A percentile compares a stretch with the other conserved stretches of the same genome.
Evolutionary conservation across 352 stramenopile species (phyloP).

Genomic region (Phytophthora hibernalis): DNA sequence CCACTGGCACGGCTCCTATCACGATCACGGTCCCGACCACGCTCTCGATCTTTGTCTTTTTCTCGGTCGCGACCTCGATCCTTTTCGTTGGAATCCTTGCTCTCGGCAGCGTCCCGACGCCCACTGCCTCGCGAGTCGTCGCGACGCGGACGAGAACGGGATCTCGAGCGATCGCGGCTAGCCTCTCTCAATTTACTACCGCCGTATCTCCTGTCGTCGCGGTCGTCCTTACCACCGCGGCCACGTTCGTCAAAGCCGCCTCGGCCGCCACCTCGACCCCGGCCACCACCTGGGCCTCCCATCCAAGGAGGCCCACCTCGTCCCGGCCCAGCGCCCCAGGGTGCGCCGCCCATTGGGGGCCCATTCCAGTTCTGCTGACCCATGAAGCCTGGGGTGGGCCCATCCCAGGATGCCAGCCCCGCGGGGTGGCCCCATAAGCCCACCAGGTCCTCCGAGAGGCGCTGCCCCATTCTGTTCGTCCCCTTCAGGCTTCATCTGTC

Average conservation of each 20-base stretch:
- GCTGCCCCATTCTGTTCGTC: slow-evolving; percentile 22
- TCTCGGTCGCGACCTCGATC: slow-evolving; percentile 26
- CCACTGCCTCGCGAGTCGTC: slow-evolving; percentile 35
- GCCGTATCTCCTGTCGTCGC: slow-evolving; percentile 31
- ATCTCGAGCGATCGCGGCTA: slow-evolving; percentile 68
- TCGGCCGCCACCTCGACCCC: slow-evolving; percentile 44
- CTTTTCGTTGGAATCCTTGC: slow-evolving; percentile 32
- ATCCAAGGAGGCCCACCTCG: slow-evolving; percentile 66
- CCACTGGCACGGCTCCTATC: neutral
- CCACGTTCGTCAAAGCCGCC: slow-evolving; percentile 57
- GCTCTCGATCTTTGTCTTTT: slow-evolving; percentile 30
- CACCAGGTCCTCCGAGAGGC: slow-evolving; percentile 38
- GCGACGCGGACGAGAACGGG: slow-evolving; percentile 45
- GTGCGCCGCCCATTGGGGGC: slow-evolving; percentile 46
- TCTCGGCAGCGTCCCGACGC: slow-evolving; percentile 29
- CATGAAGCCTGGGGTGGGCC: slow-evolving; percentile 60
- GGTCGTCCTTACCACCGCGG: slow-evolving; percentile 45
- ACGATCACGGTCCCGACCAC: slow-evolving; percentile 10
- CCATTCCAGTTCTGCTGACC: slow-evolving; percentile 55
- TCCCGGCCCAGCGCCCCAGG: slow-evolving; percentile 51
- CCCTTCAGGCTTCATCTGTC: slow-evolving; percentile 33
- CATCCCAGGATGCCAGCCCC: slow-evolving; percentile 79
- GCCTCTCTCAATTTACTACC: slow-evolving; percentile 45
- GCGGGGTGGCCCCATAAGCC: slow-evolving; percentile 65
- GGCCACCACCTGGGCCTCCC: slow-evolving; percentile 46